Percentiles rank a stretch among this genome's conserved stretches.
Conservation (phyloP, 176 grass and related monocot species). For the Sorghum bicolor region Sorghum_bicolor_NCBIv3 NC_012879.2:58169001-58169500, state of each 20-base stretch:
- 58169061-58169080: background rate
- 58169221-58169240: constrained; percentile 22
- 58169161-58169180: constrained; percentile 36
- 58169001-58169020: background rate
- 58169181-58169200: constrained; percentile 17
- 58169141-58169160: background rate
- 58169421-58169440: constrained; percentile 1
- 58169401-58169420: constrained; percentile 18
- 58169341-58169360: background rate
- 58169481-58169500: constrained; percentile 31
- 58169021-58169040: background rate
- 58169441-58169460: constrained; percentile 31
- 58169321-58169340: background rate
- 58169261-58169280: constrained; percentile 43
- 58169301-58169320: constrained; percentile 40
- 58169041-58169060: background rate
- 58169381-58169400: background rate
- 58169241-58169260: constrained; percentile 35
- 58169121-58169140: background rate
- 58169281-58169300: constrained; percentile 25
- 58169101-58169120: background rate
- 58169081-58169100: background rate
- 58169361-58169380: background rate
- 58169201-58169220: background rate
- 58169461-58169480: constrained; percentile 33